Base-by-base conservation (phyloP, 2,329 filamentous ascomycete genomes). In the Penicillium fuscoglaucum region DNA sequence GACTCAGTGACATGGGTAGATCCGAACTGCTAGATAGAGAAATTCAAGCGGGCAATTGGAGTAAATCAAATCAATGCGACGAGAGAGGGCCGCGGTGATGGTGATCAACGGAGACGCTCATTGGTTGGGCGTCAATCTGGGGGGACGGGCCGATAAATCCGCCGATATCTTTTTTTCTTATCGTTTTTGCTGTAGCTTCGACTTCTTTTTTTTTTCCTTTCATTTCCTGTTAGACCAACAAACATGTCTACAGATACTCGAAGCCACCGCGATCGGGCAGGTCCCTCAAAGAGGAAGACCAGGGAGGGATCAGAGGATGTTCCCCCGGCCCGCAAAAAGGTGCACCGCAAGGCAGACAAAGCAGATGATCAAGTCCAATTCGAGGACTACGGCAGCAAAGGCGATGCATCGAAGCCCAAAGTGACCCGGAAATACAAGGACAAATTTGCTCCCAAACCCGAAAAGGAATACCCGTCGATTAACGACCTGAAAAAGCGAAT, bases 401-500 rank as follows among this genome's bases (percentile, higher is more conserved):
- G 37, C 29, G 58, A 61, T 8, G 37, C 41, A 6, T 26, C 49
- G 35, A 51, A 56, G 41, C 33, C 58, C 39, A 63, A 60, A 48
- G 52, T 55, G 44, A 49, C 48, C 26, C 57, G 52, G 52, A 63
- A 63, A 29, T 55, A 47, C 44, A 73, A 70, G 53, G 59, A 63
- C 33, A 63, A 67, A 35, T 56, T 57, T 33, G 61, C 61, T 4
- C 64, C 63, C 3, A 64, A 65, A 26, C 63, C 66, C 6, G 67
- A 73, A 52, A 66, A 68, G 57, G 64, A 70, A 46, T 70, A 69
- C 21, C 69, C 71, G 2, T 76, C 76, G 15, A 63, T 81, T 54
- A 81, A 81, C 66, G 79, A 82, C 15, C 74, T 85, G 57, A 86
- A 85, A 65, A 78, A 75, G 59, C 79, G 81, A 26, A 84, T 87